Conservation (phyloP, 176 grass and related monocot species). For the Dendrocalamus sinicus region DNA sequence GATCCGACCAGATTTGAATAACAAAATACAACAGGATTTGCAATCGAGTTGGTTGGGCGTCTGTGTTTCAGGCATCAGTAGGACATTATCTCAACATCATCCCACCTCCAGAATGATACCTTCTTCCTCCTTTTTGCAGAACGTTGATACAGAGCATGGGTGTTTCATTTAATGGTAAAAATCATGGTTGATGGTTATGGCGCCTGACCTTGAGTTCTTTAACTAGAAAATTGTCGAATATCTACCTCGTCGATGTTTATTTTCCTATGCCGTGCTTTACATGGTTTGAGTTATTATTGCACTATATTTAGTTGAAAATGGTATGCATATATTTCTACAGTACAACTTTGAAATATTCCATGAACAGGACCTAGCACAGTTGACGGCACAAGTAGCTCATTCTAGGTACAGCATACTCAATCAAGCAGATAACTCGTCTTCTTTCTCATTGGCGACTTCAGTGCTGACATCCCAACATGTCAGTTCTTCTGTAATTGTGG, state of each 20-base stretch:
- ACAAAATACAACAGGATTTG: too few relatives aligned
- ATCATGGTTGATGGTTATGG: too few relatives aligned
- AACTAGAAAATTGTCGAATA: too few relatives aligned
- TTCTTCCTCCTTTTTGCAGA: too few relatives aligned
- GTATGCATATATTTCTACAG: slow-evolving; percentile 38
- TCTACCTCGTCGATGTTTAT: too few relatives aligned
- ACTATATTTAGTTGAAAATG: not conserved
- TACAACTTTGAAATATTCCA: slow-evolving; percentile 65
- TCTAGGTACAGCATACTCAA: slow-evolving; percentile 36
- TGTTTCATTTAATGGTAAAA: too few relatives aligned
- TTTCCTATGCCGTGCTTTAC: too few relatives aligned
- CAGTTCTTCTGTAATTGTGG: not conserved
- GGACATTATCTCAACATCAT: not conserved
- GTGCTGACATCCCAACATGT: not conserved
- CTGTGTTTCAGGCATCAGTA: not conserved
- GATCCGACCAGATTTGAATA: too few relatives aligned
- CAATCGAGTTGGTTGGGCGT: not conserved
- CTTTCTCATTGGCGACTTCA: slow-evolving; percentile 31
- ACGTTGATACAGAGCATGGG: too few relatives aligned
- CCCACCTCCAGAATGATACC: too few relatives aligned
- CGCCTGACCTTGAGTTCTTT: too few relatives aligned
- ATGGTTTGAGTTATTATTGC: not conserved
- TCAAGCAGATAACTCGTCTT: slow-evolving; percentile 22
- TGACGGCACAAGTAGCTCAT: slow-evolving; percentile 58
- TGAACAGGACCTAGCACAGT: slow-evolving; percentile 60